Percentiles rank a stretch among this genome's conserved stretches.
Conservation (phyloP, 305 asterid species). For the Fraxinus platypoda region DNA sequence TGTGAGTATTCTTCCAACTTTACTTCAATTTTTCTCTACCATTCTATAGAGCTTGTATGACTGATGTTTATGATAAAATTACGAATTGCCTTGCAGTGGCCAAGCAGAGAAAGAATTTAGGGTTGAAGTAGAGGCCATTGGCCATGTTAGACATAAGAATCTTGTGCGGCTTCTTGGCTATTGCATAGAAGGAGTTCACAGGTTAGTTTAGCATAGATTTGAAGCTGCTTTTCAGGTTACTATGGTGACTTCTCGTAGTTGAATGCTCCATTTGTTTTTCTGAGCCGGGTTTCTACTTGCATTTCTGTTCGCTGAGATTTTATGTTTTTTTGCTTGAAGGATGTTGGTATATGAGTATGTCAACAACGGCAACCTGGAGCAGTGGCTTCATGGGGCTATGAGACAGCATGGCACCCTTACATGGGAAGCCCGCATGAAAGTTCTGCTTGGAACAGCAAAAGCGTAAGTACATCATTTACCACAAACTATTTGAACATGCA, state of each 20-base stretch:
- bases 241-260: not conserved
- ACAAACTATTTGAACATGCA: not conserved
- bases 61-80: constrained; percentile 17
- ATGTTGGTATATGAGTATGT: constrained; percentile 96
- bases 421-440: constrained; percentile 97
- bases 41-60: not conserved
- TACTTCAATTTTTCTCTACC: not conserved
- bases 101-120: constrained; percentile 94
- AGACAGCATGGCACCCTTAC: constrained; percentile 73
- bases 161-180: constrained; percentile 90
- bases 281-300: not conserved
- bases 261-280: not conserved
- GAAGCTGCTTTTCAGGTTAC: not conserved
- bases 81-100: constrained; percentile 52
- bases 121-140: constrained; percentile 94
- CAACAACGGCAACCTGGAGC: constrained; percentile 90
- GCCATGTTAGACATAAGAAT: constrained; percentile 94
- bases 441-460: constrained; percentile 91
- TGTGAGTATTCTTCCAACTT: constrained; percentile 48
- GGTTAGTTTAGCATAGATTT: constrained; percentile 38
- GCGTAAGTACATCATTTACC: constrained; percentile 61
- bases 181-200: constrained; percentile 93
- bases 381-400: constrained; percentile 98
- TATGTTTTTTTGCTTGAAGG: constrained; percentile 37
- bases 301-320: constrained; percentile 13